phyloP scores from a whole-genome alignment of 495 filamentous ascomycete species.

The Podospora sp. region DNA sequence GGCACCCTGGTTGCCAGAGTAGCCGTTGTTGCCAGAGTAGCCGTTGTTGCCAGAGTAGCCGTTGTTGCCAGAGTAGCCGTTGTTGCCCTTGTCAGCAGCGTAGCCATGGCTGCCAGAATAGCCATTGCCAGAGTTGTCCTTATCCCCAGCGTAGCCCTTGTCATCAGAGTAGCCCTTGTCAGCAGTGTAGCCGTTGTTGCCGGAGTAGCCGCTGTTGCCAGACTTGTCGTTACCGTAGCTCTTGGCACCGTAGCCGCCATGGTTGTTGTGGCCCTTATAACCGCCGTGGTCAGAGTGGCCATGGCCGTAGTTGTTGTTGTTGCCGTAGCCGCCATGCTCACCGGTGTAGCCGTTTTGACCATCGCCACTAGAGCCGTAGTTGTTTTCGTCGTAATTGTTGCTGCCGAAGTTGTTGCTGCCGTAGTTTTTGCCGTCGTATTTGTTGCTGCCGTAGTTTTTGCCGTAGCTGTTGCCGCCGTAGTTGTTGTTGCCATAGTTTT shows the following conservation, averaged over 20 bases:
- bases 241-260: background rate
- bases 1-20: slow-evolving; percentile 5
- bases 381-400: background rate
- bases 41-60: slow-evolving; percentile 11
- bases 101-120: background rate
- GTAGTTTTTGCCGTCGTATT: background rate
- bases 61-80: background rate
- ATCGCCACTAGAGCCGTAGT: slow-evolving; percentile 1
- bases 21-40: slow-evolving; percentile 1
- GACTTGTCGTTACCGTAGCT: background rate
- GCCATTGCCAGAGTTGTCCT: background rate
- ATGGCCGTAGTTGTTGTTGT: background rate
- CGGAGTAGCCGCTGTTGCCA: background rate
- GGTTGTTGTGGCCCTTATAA: slow-evolving; percentile 6
- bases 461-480: background rate
- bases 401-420: background rate
- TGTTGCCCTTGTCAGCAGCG: background rate
- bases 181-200: background rate
- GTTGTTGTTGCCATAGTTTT: slow-evolving; percentile 15
- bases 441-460: slow-evolving; percentile 14
- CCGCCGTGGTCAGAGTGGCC: background rate
- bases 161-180: background rate
- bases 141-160: background rate
- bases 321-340: slow-evolving; percentile 7
- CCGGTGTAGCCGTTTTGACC: background rate